Conservation (phyloP, 768 basidiomycete species). For the Suillus luteus region DNA sequence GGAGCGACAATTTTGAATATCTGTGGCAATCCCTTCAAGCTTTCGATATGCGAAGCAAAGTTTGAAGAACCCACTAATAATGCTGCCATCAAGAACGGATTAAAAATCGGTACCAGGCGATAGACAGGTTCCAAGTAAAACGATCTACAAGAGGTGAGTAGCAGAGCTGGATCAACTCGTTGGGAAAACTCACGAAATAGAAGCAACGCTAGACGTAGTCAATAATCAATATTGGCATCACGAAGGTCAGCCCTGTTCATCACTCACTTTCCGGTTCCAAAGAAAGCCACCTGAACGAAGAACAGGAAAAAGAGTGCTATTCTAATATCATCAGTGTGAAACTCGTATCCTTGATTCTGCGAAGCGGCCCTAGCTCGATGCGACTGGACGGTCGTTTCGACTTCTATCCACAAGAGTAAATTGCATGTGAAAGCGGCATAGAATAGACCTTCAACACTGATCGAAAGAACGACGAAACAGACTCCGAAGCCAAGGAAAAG, state of each 20-base stretch:
- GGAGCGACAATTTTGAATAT: conserved; percentile 83
- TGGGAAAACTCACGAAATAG: conserved; percentile 63
- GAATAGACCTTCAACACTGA: conserved; percentile 81
- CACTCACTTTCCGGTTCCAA: conserved; percentile 81
- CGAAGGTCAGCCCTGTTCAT: not conserved
- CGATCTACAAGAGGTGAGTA: conserved; percentile 43
- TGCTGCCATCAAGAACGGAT: conserved; percentile 79
- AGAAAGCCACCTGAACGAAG: conserved; percentile 86
- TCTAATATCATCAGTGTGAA: conserved; percentile 63
- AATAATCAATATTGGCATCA: conserved; percentile 6
- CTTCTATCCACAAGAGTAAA: conserved; percentile 65
- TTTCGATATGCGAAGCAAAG: conserved; percentile 4
- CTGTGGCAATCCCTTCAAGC: conserved; percentile 35
- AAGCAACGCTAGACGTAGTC: conserved; percentile 59
- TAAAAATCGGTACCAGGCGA: conserved; percentile 82
- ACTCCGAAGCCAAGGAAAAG: conserved; percentile 74
- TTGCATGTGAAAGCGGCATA: conserved; percentile 68
- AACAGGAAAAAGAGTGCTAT: conserved; percentile 83
- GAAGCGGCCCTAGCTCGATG: conserved; percentile 7
- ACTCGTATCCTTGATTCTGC: conserved; percentile 36
- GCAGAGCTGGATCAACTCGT: not conserved
- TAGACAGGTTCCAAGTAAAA: conserved; percentile 91
- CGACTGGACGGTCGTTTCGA: conserved; percentile 46
- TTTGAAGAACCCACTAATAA: conserved; percentile 51
- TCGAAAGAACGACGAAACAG: conserved; percentile 78